Evolutionary conservation across 1,284 basidiomycete genomes (phyloP).

Genomic region (Trametes pubescens): DNA sequence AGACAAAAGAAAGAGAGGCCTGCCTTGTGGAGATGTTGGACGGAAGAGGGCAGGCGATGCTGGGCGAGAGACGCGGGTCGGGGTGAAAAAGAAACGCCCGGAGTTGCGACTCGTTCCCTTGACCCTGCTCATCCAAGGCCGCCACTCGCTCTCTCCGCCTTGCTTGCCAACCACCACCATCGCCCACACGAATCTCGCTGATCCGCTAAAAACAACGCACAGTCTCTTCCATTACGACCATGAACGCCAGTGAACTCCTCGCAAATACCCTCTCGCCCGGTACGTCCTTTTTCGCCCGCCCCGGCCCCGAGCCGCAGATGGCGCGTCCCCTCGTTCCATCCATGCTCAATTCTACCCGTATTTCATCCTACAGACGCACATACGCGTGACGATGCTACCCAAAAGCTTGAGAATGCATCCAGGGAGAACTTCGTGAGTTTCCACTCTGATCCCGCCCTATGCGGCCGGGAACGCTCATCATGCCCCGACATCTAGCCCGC

Average conservation of each 20-base stretch:
- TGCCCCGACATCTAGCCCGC: slow-evolving; percentile 64
- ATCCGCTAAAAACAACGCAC: slow-evolving; percentile 14
- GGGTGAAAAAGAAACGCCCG: slow-evolving; percentile 25
- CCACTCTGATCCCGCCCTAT: slow-evolving; percentile 31
- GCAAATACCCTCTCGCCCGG: slow-evolving; percentile 90
- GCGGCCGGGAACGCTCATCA: slow-evolving; percentile 32
- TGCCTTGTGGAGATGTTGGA: slow-evolving; percentile 2
- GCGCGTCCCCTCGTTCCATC: slow-evolving; percentile 25
- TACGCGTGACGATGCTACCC: slow-evolving; percentile 89
- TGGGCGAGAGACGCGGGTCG: slow-evolving; percentile 17
- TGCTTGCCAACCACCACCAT: slow-evolving; percentile 27
- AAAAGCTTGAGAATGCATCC: slow-evolving; percentile 86
- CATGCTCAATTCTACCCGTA: slow-evolving; percentile 13
- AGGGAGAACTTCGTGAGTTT: slow-evolving; percentile 84
- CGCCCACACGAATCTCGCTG: slow-evolving; percentile 27
- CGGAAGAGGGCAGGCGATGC: neutral
- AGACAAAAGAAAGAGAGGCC: slow-evolving; percentile 14
- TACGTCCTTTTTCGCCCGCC: slow-evolving; percentile 50
- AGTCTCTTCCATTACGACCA: slow-evolving; percentile 50
- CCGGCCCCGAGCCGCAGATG: slow-evolving; percentile 25
- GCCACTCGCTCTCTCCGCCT: slow-evolving; percentile 27
- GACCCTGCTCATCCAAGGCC: slow-evolving; percentile 29
- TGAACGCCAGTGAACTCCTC: slow-evolving; percentile 91
- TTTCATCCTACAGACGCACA: slow-evolving; percentile 65
- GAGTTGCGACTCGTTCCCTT: slow-evolving; percentile 26